phyloP scores from a whole-genome alignment of 106 monocot species.

The Dioscorea zingiberensis region DNA sequence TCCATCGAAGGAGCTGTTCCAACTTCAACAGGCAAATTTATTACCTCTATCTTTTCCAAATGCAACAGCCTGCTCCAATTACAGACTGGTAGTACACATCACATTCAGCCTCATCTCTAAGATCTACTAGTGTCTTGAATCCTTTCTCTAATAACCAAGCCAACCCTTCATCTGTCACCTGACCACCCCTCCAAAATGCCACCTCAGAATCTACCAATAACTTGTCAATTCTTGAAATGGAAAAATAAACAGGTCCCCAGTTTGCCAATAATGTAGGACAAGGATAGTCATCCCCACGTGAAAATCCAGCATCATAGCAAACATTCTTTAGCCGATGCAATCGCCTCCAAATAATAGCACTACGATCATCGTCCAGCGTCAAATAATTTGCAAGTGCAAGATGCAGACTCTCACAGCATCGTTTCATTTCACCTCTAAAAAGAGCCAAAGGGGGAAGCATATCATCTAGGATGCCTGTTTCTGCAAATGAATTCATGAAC shows the following conservation, averaged over 20 bases:
- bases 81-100: constrained; percentile 55
- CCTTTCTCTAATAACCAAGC: constrained; percentile 71
- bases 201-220: constrained; percentile 47
- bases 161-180: constrained; percentile 89
- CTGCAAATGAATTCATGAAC: constrained; percentile 43
- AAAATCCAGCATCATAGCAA: constrained; percentile 93
- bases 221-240: constrained; percentile 29
- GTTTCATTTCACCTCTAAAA: constrained; percentile 91
- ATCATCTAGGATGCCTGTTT: constrained; percentile 42
- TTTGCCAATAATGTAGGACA: constrained; percentile 79
- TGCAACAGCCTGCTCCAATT: constrained; percentile 48
- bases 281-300: constrained; percentile 59
- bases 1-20: constrained; percentile 81
- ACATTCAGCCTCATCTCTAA: constrained; percentile 55
- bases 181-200: constrained; percentile 98
- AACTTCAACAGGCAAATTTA: constrained; percentile 74
- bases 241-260: constrained; percentile 73
- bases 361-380: constrained; percentile 35
- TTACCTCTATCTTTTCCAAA: constrained; percentile 59
- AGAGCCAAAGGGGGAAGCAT: constrained; percentile 85
- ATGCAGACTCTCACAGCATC: constrained; percentile 87
- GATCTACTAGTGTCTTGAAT: constrained; percentile 92
- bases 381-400: constrained; percentile 80
- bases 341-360: constrained; percentile 62
- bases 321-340: constrained; percentile 89